A percentile compares a stretch with the other conserved stretches of the same genome.
Evolutionary conservation across 2,329 filamentous ascomycete genomes (phyloP).

Genomic region (Aspergillus fumigatus): DNA sequence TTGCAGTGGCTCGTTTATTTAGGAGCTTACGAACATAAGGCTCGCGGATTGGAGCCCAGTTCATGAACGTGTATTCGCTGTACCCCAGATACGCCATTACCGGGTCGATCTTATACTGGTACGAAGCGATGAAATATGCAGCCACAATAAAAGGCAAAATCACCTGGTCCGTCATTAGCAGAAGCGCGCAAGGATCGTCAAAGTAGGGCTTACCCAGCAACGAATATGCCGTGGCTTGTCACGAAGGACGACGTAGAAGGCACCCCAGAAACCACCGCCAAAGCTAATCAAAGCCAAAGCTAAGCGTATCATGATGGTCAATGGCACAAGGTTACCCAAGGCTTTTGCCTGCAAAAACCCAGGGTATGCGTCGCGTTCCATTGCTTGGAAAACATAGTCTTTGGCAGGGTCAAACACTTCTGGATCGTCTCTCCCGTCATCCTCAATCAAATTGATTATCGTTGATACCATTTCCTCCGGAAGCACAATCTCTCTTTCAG

Average conservation of each 20-base stretch:
- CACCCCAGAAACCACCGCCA: constrained; percentile 91
- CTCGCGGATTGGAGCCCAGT: constrained; percentile 81
- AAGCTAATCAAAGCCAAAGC: constrained; percentile 80
- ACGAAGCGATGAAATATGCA: constrained; percentile 81
- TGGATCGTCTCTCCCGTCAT: constrained; percentile 86
- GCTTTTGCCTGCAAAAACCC: constrained; percentile 94
- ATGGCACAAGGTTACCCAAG: constrained; percentile 88
- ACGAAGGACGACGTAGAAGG: constrained; percentile 88
- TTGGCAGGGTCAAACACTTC: constrained; percentile 97
- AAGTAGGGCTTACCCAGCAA: constrained; percentile 69
- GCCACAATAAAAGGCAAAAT: constrained; percentile 91
- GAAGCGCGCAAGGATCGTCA: constrained; percentile 6
- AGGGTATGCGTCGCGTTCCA: constrained; percentile 98
- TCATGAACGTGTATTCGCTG: constrained; percentile 96
- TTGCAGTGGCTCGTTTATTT: constrained; percentile 75
- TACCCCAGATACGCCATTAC: constrained; percentile 81
- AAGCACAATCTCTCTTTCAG: constrained; percentile 91
- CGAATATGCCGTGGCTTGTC: constrained; percentile 68
- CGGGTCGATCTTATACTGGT: constrained; percentile 94
- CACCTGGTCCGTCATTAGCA: constrained; percentile 43
- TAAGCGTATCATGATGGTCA: constrained; percentile 79
- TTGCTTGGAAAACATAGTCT: constrained; percentile 98
- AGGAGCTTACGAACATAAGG: constrained; percentile 85
- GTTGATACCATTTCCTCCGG: constrained; percentile 81
- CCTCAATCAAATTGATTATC: constrained; percentile 83